Percentiles rank a stretch among this genome's conserved stretches.
Evolutionary conservation across 371 early-diverging fungal species (phyloP).

Genomic region (Umbelopsis sp.): DNA sequence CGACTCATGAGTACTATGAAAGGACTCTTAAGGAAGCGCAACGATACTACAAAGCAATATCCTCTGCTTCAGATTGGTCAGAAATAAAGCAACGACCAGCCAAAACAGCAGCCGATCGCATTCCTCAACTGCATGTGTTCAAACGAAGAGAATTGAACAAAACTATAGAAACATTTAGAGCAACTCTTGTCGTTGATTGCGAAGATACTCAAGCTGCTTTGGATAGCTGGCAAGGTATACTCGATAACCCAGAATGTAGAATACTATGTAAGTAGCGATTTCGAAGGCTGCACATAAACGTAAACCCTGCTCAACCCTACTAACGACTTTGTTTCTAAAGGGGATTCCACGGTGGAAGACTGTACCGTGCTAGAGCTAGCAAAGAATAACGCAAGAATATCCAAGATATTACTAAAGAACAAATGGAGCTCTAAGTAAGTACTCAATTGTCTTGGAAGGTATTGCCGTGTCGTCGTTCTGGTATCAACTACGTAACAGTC

Average conservation of each 20-base stretch:
- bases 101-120: neutral
- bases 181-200: neutral
- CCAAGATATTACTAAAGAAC: neutral
- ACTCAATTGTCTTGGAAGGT: neutral
- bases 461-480: neutral
- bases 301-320: neutral
- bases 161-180: constrained; percentile 14
- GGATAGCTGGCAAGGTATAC: constrained; percentile 6
- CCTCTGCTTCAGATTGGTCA: constrained; percentile 1
- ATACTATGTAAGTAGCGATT: neutral
- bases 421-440: constrained; percentile 15
- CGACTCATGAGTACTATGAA: constrained; percentile 14
- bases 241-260: constrained; percentile 11
- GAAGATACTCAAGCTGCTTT: neutral
- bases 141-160: constrained; percentile 1
- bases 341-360: constrained; percentile 11
- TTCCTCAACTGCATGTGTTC: constrained; percentile 3
- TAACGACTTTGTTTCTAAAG: neutral
- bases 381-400: neutral
- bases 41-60: constrained; percentile 4
- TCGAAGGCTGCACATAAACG: neutral
- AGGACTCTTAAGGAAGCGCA: constrained; percentile 14
- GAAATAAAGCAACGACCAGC: constrained; percentile 8
- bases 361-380: neutral
- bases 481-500: neutral